Base-by-base conservation (phyloP, 352 stramenopile genomes). In the Phytophthora hibernalis region DNA sequence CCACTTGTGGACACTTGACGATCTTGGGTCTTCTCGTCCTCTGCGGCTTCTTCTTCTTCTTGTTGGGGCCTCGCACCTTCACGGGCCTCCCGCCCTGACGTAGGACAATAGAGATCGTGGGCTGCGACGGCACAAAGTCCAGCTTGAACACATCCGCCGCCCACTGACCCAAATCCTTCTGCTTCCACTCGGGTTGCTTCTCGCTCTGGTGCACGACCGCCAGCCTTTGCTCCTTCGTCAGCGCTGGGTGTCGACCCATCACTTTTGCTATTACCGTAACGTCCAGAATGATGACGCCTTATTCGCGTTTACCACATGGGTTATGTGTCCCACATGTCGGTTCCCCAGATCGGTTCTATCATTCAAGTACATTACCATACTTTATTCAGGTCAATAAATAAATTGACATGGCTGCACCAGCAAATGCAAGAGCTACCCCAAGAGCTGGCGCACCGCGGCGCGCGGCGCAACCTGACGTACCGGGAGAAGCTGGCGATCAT, bases 91-190 rank as follows among this genome's bases (percentile, higher is more conserved):
- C 73, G 38, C 68, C 78, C 37, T 76, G 71, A 31, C 89, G 88
- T 55, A 93, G 76, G 57, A 85, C 80, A 62, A 90, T 69, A 28
- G 83, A 92, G 57, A 93, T 92, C 16, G 83, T 87, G 37, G 85
- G 85, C 74, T 93, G 85, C 65, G 85, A 92, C 60, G 85, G 85
- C 65, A 80, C 73, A 33, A 74, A 72, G 16, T 55, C 28, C 30
- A 93, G 64, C 13, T 70, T 48, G 58, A 91, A 94, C 15, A 79
- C 81, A 5, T 82, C 72, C 30, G 85, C 81, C 9, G 74, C 82
- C 85, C 85, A 94, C 48, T 85, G 68, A 22, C 78, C 80, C 37
- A 94, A 65, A 65, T 89, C 67, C 61, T 68, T 75, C 69, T 94
- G 85, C 64, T 79, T 91, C 60, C 68, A 73, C 55, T 72, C 80